phyloP scores from a whole-genome alignment of 2,329 filamentous ascomycete species.

The Apiospora rasikravindrae region DNA sequence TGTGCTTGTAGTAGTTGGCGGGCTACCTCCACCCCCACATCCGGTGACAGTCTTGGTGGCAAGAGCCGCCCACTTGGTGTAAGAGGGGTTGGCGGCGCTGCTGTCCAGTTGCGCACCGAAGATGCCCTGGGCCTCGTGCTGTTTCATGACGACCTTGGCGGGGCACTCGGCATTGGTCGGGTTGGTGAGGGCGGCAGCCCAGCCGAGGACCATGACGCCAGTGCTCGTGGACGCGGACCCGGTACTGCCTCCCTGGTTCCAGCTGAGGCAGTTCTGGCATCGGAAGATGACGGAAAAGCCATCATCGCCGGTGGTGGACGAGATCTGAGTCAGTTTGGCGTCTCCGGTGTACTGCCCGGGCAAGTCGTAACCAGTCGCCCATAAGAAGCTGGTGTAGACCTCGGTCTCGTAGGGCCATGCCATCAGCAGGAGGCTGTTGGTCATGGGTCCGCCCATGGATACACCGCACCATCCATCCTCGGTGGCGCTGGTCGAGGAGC shows the following conservation, averaged over 20 bases:
- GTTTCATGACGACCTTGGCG: conserved; percentile 50
- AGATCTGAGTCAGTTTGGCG: conserved; percentile 66
- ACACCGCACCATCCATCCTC: conserved; percentile 64
- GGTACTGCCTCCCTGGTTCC: conserved; percentile 54
- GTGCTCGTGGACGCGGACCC: conserved; percentile 50
- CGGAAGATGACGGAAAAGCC: conserved; percentile 69
- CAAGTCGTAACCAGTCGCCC: conserved; percentile 61
- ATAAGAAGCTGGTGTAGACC: conserved; percentile 63
- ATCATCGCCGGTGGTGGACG: conserved; percentile 60
- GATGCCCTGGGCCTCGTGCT: conserved; percentile 62
- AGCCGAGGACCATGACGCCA: conserved; percentile 56
- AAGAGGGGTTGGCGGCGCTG: conserved; percentile 45
- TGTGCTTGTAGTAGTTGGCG: conserved; percentile 35
- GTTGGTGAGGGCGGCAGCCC: conserved; percentile 55
- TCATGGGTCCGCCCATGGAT: conserved; percentile 62
- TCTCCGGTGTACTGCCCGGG: conserved; percentile 66
- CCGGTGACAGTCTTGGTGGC: conserved; percentile 47
- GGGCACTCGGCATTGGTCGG: conserved; percentile 49
- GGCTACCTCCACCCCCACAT: conserved; percentile 37
- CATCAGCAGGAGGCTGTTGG: conserved; percentile 60
- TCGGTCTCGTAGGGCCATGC: conserved; percentile 60
- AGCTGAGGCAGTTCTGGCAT: conserved; percentile 62
- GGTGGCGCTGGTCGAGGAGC: conserved; percentile 49
- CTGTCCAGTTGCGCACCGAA: conserved; percentile 52
- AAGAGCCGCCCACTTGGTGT: conserved; percentile 49